Percentiles rank a stretch among this genome's conserved stretches.
Conservation (phyloP, 2,329 filamentous ascomycete genomes). For the Trichoderma breve region DNA sequence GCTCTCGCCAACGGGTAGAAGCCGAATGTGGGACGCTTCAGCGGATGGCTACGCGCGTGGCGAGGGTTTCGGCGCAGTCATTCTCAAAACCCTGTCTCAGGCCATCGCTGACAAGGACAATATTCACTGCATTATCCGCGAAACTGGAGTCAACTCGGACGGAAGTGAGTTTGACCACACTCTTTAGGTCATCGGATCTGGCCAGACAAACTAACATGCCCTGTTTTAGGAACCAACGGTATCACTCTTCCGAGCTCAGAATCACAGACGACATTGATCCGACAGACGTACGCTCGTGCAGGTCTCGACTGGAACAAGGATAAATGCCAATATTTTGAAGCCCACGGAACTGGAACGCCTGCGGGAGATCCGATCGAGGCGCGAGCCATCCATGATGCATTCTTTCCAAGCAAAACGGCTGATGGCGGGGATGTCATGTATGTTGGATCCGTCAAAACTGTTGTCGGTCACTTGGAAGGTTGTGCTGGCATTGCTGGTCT, state of each 20-base stretch:
- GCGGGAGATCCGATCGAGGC: constrained; percentile 44
- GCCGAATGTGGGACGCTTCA: constrained; percentile 40
- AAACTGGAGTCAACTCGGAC: constrained; percentile 27
- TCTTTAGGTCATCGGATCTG: not conserved
- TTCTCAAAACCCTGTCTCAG: constrained; percentile 45
- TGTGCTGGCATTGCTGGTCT: constrained; percentile 7
- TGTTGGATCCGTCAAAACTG: constrained; percentile 18
- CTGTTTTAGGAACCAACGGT: constrained; percentile 12
- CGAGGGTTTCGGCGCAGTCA: constrained; percentile 47
- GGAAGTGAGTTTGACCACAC: constrained; percentile 9
- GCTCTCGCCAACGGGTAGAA: constrained; percentile 37
- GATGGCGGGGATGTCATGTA: not conserved
- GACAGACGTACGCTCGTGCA: constrained; percentile 36
- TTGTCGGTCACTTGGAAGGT: constrained; percentile 7
- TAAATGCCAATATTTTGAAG: constrained; percentile 44
- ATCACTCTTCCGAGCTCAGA: constrained; percentile 34
- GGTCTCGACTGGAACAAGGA: constrained; percentile 35
- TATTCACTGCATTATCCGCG: constrained; percentile 29
- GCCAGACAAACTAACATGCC: not conserved
- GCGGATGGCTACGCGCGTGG: constrained; percentile 55
- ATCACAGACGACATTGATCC: constrained; percentile 42
- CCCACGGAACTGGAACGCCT: constrained; percentile 42
- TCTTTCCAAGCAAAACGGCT: constrained; percentile 31
- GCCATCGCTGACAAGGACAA: constrained; percentile 39
- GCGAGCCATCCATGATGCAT: not conserved